phyloP scores from a whole-genome alignment of 1,284 basidiomycete species.

The Cutaneotrichosporon cyanovorans region DNA sequence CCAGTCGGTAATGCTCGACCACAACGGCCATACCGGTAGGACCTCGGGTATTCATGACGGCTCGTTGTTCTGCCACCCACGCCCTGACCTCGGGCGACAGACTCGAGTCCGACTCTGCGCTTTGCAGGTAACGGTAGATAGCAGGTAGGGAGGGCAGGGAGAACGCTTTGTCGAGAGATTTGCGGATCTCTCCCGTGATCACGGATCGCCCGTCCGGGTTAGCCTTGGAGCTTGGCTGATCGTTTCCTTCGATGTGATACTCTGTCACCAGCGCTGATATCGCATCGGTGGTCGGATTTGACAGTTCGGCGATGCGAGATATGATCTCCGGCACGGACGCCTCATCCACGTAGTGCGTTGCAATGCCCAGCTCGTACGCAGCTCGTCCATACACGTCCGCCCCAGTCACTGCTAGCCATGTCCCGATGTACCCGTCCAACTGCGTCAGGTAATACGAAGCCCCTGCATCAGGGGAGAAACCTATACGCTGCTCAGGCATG shows the following conservation, averaged over 20 bases:
- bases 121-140: too few relatives aligned
- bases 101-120: too few relatives aligned
- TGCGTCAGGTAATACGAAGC: constrained; percentile 79
- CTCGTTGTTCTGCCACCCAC: too few relatives aligned
- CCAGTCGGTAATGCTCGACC: too few relatives aligned
- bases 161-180: constrained; percentile 72
- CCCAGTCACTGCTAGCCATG: constrained; percentile 84
- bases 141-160: constrained; percentile 52
- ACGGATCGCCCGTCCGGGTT: constrained; percentile 54
- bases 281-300: constrained; percentile 15
- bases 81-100: too few relatives aligned
- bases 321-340: constrained; percentile 60
- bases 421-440: constrained; percentile 83
- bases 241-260: constrained; percentile 47
- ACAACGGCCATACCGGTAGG: too few relatives aligned
- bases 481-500: constrained; percentile 94
- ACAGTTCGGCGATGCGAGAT: constrained; percentile 38
- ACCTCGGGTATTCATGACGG: too few relatives aligned
- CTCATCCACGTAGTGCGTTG: constrained; percentile 80
- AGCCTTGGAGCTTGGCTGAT: constrained; percentile 50
- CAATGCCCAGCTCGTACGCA: constrained; percentile 79
- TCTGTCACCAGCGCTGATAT: constrained; percentile 23
- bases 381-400: constrained; percentile 63
- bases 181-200: constrained; percentile 58
- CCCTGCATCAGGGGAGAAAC: constrained; percentile 58